These are phyloP conservation scores for Fusarium xylarioides DNA, from an alignment of 2,329 filamentous ascomycete genomes.

Conservation along the genomic window DNA sequence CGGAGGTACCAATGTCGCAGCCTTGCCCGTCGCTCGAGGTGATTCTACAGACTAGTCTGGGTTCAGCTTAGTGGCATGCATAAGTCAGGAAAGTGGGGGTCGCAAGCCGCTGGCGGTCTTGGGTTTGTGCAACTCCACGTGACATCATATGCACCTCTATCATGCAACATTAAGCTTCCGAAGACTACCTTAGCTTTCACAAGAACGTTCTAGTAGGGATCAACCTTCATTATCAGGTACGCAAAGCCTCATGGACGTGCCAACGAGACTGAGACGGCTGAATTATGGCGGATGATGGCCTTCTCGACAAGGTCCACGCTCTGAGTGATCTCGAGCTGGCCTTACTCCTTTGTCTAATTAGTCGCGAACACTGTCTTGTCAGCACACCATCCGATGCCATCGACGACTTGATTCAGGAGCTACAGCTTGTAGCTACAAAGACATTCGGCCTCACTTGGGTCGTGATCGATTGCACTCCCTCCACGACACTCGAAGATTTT, in stretches of 20 bases:
- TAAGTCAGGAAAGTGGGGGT: conserved; percentile 24
- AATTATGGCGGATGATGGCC: conserved; percentile 68
- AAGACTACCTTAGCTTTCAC: conserved; percentile 13
- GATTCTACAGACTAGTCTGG: conserved; percentile 31
- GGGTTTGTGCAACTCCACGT: conserved; percentile 42
- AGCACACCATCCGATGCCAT: conserved; percentile 72
- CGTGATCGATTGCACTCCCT: conserved; percentile 75
- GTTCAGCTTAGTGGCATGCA: conserved; percentile 41
- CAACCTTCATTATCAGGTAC: background rate
- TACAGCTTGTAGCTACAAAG: conserved; percentile 74
- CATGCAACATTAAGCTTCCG: conserved; percentile 33
- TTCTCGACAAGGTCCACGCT: conserved; percentile 76
- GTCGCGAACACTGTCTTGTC: conserved; percentile 88
- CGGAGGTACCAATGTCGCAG: conserved; percentile 42
- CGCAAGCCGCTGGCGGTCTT: conserved; percentile 1
- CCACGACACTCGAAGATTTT: conserved; percentile 85
- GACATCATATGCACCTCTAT: conserved; percentile 42
- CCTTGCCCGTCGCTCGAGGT: conserved; percentile 42
- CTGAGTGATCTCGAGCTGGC: conserved; percentile 91
- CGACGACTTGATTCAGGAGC: conserved; percentile 75
- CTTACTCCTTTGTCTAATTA: conserved; percentile 80
- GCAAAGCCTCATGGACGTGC: conserved; percentile 42
- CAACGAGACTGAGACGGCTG: conserved; percentile 31
- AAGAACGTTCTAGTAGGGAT: conserved; percentile 4
- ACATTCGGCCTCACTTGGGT: conserved; percentile 78